Evolutionary conservation across 169 alveolate species (phyloP).

Genomic region (Perkinsus chesapeaki): DNA sequence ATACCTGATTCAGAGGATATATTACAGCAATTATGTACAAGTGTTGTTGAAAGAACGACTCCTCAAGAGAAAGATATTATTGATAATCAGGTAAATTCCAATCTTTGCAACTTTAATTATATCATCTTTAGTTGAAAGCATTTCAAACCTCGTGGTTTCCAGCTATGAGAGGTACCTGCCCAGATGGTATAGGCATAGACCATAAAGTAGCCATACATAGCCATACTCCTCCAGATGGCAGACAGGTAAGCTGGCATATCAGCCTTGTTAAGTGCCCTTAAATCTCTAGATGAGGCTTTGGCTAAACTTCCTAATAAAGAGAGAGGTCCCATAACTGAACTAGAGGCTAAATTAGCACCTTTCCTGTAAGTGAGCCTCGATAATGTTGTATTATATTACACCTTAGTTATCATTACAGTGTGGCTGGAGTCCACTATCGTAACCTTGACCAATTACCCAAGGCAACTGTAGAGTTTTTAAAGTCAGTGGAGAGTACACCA

Average conservation of each 20-base stretch:
- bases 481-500: neutral
- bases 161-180: neutral
- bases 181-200: too few species aligned
- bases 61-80: neutral
- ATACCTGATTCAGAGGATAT: neutral
- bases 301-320: neutral
- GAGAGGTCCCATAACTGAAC: neutral
- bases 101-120: too few species aligned
- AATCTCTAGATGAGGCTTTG: neutral
- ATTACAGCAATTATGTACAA: neutral
- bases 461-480: neutral
- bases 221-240: too few species aligned
- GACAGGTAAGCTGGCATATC: neutral
- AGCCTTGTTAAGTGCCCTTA: neutral
- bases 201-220: too few species aligned
- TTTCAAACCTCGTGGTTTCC: neutral
- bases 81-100: neutral
- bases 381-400: neutral
- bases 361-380: neutral
- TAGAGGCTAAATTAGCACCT: neutral
- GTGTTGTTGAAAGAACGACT: neutral
- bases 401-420: neutral
- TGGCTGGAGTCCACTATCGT: neutral
- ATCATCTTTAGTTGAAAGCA: neutral
- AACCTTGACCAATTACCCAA: neutral